Evolutionary conservation across 148 eudicot genomes (phyloP).

Genomic region (Limonium bicolor): DNA sequence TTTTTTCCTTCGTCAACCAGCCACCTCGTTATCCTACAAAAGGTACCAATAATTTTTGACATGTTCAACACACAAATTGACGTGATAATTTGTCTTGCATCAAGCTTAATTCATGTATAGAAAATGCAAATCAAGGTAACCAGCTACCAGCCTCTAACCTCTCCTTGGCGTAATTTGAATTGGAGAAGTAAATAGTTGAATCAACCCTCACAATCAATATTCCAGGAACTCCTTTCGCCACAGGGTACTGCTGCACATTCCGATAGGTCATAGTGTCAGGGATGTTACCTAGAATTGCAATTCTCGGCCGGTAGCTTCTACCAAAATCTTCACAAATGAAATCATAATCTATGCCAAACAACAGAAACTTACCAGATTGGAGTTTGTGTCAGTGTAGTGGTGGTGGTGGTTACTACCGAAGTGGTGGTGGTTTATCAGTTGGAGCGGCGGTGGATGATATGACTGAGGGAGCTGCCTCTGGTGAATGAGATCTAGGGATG

Average conservation of each 20-base stretch:
- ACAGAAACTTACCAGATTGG: not conserved
- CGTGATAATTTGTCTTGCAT: too few relatives aligned
- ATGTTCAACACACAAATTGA: too few relatives aligned
- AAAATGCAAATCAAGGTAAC: too few relatives aligned
- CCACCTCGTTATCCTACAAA: slow-evolving; percentile 74
- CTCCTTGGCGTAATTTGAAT: slow-evolving; percentile 67
- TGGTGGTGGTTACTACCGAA: too few relatives aligned
- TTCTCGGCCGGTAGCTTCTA: slow-evolving; percentile 85
- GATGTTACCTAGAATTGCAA: slow-evolving; percentile 65
- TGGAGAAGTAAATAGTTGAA: slow-evolving; percentile 83
- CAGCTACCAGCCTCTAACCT: too few relatives aligned
- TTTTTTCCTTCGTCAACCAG: slow-evolving; percentile 51
- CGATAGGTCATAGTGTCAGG: slow-evolving; percentile 56
- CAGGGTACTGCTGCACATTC: slow-evolving; percentile 71
- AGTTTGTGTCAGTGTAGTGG: too few relatives aligned
- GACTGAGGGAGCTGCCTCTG: too few relatives aligned
- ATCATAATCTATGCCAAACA: slow-evolving; percentile 32
- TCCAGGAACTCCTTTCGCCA: slow-evolving; percentile 43
- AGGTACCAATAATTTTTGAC: not conserved
- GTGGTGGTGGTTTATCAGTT: too few relatives aligned
- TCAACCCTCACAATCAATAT: slow-evolving; percentile 53
- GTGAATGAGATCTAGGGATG: too few relatives aligned
- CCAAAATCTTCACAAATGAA: slow-evolving; percentile 72
- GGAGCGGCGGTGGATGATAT: too few relatives aligned
- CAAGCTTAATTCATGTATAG: too few relatives aligned